Evolutionary conservation across 2,329 filamentous ascomycete species (phyloP), one percentile per base, ranked within the genome.

Genomic region (Cryphonectria naterciae): DNA sequence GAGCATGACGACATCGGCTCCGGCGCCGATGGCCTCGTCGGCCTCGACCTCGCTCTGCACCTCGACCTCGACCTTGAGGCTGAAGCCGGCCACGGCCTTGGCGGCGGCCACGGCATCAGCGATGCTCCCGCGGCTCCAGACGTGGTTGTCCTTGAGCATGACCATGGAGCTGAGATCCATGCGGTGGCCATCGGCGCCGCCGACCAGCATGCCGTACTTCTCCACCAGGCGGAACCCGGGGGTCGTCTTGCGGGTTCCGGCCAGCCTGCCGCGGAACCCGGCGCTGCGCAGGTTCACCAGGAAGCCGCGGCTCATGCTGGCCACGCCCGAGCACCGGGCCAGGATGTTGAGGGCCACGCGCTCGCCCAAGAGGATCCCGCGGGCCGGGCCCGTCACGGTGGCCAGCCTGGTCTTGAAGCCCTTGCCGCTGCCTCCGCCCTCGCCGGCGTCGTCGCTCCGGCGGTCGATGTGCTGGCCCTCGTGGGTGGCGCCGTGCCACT

Each of bases 71-170:
- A 99, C 88, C 86, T 98, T 99, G 71, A 97, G 86, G 56, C 93
- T 90, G 81, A 98, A 99, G 0, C 96, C 96, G 11, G 91, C 95
- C 0, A 92, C 93, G 15, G 90, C 86, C 79, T 93, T 93, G 35
- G 96, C 96, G 2, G 95, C 93, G 56, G 85, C 85, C 35, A 99
- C 95, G 7, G 96, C 96, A 32, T 92, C 89, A 1, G 92, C 90
- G 80, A 99, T 98, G 78, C 92, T 93, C 37, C 92, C 92, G 68
- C 92, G 91, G 73, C 93, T 94, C 92, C 95, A 98, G 70, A 99
- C 92, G 82, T 99, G 96, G 82, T 99, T 99, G 82, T 99, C 96
- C 85, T 99, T 99, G 74, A 99, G 87, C 96, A 99, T 99, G 70
- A 95, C 95, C 96, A 99, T 98, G 74, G 91, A 89, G 80, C 90